Evolutionary conservation across 331 rosid genomes (phyloP).

Genomic region (Quercus phellos): DNA sequence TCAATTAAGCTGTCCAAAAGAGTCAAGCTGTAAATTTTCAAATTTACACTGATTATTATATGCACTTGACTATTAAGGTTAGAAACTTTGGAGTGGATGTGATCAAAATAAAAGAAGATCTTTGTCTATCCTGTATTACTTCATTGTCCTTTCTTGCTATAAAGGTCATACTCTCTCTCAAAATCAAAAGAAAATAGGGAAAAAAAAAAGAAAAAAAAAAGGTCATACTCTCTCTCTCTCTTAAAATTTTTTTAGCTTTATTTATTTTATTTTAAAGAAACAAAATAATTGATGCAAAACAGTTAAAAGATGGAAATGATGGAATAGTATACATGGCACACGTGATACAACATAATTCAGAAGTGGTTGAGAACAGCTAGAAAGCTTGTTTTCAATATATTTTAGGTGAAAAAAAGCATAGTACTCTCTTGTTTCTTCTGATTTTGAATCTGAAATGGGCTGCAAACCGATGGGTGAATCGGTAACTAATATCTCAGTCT

Average conservation of each 20-base stretch:
- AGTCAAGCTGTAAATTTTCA: background rate
- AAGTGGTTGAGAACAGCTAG: conserved; percentile 53
- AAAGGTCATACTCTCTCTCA: conserved; percentile 20
- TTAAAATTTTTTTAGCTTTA: background rate
- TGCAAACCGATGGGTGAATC: background rate
- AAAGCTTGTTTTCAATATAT: background rate
- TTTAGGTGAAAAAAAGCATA: conserved; percentile 25
- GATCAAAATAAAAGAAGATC: background rate
- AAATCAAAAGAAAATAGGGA: too few species aligned
- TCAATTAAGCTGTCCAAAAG: background rate
- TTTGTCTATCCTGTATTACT: background rate
- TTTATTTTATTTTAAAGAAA: background rate
- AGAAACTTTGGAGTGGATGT: background rate
- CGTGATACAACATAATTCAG: conserved; percentile 42
- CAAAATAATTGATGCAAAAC: background rate
- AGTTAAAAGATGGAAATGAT: conserved; percentile 2
- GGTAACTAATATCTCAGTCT: too few species aligned
- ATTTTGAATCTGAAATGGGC: conserved; percentile 30
- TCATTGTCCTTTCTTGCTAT: background rate
- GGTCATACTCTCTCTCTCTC: conserved; percentile 18
- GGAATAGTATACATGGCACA: conserved; percentile 17
- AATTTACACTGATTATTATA: background rate
- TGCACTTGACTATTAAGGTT: background rate
- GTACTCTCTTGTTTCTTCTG: conserved; percentile 28
- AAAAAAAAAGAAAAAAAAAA: background rate